phyloP scores from a whole-genome alignment of 352 stramenopile genomes.

The Pythium angustatum region DNA sequence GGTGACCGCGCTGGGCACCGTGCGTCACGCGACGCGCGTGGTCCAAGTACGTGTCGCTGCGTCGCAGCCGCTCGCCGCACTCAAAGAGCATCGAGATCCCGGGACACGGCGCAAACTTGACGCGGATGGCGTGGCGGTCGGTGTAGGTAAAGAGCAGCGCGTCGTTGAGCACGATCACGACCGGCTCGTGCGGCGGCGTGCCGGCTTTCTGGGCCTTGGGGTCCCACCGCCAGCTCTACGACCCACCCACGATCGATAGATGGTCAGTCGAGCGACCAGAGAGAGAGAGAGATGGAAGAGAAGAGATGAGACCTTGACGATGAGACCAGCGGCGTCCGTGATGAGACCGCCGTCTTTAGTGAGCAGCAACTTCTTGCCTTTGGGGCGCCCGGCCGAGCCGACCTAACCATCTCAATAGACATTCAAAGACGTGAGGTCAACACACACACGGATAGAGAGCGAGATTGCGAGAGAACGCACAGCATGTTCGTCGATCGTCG shows the following conservation, averaged over 20 bases:
- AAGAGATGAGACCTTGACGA: slow-evolving; percentile 46
- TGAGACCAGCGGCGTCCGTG: slow-evolving; percentile 45
- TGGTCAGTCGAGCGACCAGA: background rate
- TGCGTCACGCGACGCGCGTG: slow-evolving; percentile 42
- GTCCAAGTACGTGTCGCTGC: slow-evolving; percentile 72
- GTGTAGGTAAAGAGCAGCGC: slow-evolving; percentile 67
- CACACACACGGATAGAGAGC: background rate
- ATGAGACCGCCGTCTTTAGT: slow-evolving; percentile 67
- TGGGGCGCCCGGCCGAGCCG: slow-evolving; percentile 52
- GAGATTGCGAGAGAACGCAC: slow-evolving; percentile 34
- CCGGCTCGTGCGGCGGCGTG: slow-evolving; percentile 47
- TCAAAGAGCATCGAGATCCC: slow-evolving; percentile 66
- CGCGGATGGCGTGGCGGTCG: slow-evolving; percentile 57
- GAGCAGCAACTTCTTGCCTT: slow-evolving; percentile 62
- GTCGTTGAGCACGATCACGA: slow-evolving; percentile 78
- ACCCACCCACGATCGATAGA: background rate
- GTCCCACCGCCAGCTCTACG: slow-evolving; percentile 58
- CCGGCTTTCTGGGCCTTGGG: slow-evolving; percentile 65
- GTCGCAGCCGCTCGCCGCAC: slow-evolving; percentile 68
- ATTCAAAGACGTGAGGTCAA: background rate
- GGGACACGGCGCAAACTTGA: slow-evolving; percentile 60
- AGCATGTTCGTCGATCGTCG: slow-evolving; percentile 69
- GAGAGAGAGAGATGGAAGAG: too few species aligned
- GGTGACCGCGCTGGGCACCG: slow-evolving; percentile 50
- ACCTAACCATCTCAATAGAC: slow-evolving; percentile 32